A percentile compares a stretch with the other conserved stretches of the same genome.
Evolutionary conservation across 768 basidiomycete genomes (phyloP).

Genomic region (Butyriboletus loyo): DNA sequence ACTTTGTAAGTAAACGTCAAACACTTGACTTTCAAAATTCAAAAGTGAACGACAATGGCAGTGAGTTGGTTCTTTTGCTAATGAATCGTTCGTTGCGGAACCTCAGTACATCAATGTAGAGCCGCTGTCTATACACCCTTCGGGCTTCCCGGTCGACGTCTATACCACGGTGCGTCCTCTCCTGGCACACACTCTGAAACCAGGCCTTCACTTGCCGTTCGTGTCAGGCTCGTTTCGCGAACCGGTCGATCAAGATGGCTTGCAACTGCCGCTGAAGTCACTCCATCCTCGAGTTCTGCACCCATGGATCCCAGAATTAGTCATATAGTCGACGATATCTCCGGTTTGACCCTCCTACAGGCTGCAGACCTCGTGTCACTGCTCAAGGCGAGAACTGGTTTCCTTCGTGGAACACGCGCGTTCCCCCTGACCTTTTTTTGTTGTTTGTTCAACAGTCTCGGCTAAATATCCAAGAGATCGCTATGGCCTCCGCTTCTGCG

Average conservation of each 20-base stretch:
- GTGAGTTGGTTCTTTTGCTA: conserved; percentile 14
- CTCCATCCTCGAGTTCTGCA: conserved; percentile 40
- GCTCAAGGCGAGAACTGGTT: conserved; percentile 65
- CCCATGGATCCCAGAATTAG: conserved; percentile 63
- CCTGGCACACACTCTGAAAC: not conserved
- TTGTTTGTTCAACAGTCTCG: conserved; percentile 53
- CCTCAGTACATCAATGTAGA: conserved; percentile 10
- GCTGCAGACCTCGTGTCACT: conserved; percentile 91
- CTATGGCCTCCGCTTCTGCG: conserved; percentile 77
- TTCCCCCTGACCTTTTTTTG: not conserved
- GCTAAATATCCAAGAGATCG: conserved; percentile 96
- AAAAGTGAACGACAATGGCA: conserved; percentile 22
- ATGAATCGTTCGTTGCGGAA: not conserved
- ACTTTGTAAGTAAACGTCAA: conserved; percentile 15
- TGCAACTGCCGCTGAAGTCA: conserved; percentile 46
- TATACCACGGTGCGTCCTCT: conserved; percentile 10
- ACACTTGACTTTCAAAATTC: conserved; percentile 4
- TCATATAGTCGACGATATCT: conserved; percentile 92
- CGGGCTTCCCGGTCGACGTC: conserved; percentile 17
- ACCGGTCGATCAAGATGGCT: conserved; percentile 50
- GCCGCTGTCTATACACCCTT: conserved; percentile 18
- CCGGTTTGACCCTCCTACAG: conserved; percentile 82
- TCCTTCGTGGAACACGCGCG: not conserved
- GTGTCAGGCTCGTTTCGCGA: conserved; percentile 22
- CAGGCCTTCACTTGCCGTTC: not conserved